Conservation (phyloP, 1,284 basidiomycete genomes). For the Ceratobasidium theobromae region DNA sequence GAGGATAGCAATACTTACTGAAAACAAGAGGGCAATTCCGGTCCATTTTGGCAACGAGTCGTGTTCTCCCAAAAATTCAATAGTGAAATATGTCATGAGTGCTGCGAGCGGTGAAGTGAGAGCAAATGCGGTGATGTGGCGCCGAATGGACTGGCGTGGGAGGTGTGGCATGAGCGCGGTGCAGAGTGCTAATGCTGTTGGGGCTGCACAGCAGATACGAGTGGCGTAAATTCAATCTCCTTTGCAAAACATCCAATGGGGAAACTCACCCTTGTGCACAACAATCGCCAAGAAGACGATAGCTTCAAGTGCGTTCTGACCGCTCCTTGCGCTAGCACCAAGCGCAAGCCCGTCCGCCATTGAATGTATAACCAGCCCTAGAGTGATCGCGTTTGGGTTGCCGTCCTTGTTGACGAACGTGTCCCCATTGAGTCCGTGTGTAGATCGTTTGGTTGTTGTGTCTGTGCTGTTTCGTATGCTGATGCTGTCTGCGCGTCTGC, state of each 20-base stretch:
- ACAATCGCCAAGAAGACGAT: conserved; percentile 86
- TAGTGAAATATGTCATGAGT: conserved; percentile 64
- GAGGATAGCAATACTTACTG: conserved; percentile 51
- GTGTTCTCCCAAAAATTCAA: conserved; percentile 56
- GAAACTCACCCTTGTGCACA: conserved; percentile 79
- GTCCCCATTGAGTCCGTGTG: conserved; percentile 15
- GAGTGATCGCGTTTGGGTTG: conserved; percentile 57
- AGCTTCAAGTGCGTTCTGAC: conserved; percentile 32
- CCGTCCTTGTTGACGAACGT: not conserved
- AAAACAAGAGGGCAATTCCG: conserved; percentile 75
- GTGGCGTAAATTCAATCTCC: too few species aligned
- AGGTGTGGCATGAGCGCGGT: conserved; percentile 77
- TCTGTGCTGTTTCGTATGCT: not conserved
- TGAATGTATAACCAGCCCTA: conserved; percentile 84
- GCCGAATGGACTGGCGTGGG: conserved; percentile 65
- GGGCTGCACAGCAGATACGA: too few species aligned
- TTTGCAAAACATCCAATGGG: too few species aligned
- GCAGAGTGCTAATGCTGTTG: conserved; percentile 80
- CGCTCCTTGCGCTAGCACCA: conserved; percentile 56
- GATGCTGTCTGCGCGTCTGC: not conserved
- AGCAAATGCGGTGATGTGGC: conserved; percentile 75
- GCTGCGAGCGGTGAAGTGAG: conserved; percentile 78
- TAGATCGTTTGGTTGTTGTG: not conserved
- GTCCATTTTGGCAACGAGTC: conserved; percentile 58
- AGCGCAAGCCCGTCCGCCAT: conserved; percentile 88